These are phyloP conservation scores for Cryptococcus sp. DNA, from an alignment of 1,284 basidiomycete species.

Conservation along the genomic window DNA sequence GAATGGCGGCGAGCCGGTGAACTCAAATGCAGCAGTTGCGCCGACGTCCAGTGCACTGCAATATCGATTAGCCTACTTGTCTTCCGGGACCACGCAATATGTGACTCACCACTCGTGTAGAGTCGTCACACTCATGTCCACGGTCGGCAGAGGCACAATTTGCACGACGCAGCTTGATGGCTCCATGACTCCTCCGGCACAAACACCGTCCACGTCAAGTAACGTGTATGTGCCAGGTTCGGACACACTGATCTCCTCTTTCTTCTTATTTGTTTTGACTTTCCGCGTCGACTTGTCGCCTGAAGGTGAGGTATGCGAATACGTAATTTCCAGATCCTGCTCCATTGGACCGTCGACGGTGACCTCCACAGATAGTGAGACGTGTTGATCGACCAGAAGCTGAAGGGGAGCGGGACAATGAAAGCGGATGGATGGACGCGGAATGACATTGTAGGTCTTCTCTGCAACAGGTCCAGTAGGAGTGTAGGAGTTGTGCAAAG, in stretches of 20 bases:
- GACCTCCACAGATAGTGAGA: conserved; percentile 29
- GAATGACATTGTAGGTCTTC: conserved; percentile 70
- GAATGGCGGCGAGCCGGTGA: conserved; percentile 90
- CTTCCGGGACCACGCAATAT: conserved; percentile 7
- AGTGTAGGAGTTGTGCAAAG: conserved; percentile 55
- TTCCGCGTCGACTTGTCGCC: conserved; percentile 52
- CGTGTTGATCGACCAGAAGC: conserved; percentile 61
- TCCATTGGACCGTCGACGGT: conserved; percentile 26
- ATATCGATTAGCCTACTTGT: not conserved
- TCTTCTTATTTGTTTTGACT: conserved; percentile 56
- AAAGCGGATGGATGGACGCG: conserved; percentile 75
- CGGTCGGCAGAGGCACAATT: conserved; percentile 71
- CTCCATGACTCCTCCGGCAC: conserved; percentile 75
- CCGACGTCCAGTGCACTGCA: conserved; percentile 89
- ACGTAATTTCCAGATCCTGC: conserved; percentile 22
- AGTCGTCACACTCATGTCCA: conserved; percentile 83
- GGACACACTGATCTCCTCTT: conserved; percentile 59
- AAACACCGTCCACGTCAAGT: conserved; percentile 69
- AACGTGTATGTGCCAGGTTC: conserved; percentile 85
- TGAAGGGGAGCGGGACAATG: conserved; percentile 69
- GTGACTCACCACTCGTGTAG: conserved; percentile 82
- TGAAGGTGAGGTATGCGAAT: conserved; percentile 24
- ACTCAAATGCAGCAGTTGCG: conserved; percentile 78
- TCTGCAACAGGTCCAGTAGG: conserved; percentile 43
- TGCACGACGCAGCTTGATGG: conserved; percentile 75